phyloP scores from a whole-genome alignment of 1,284 basidiomycete species.

The Polyporus tsugae region DNA sequence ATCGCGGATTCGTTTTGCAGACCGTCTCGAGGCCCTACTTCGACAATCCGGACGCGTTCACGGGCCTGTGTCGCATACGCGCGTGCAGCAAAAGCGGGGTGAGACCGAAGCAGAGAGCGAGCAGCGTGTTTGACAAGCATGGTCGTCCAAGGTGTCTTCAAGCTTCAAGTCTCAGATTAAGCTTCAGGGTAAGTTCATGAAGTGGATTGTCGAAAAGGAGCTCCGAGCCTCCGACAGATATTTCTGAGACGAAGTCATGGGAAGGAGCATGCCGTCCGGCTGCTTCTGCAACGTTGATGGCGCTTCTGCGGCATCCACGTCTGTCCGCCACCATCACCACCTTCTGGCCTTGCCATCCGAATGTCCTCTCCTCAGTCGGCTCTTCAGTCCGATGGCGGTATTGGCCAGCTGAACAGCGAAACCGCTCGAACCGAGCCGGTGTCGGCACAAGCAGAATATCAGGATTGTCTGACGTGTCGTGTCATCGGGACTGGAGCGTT shows the following conservation, averaged over 20 bases:
- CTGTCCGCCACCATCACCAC: background rate
- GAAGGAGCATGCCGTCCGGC: slow-evolving; percentile 5
- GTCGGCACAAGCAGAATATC: slow-evolving; percentile 2
- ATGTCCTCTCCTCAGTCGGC: background rate
- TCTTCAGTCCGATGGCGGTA: background rate
- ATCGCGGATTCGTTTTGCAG: slow-evolving; percentile 89
- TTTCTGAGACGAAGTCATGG: slow-evolving; percentile 5
- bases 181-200: background rate
- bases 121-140: slow-evolving; percentile 22
- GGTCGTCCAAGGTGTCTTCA: slow-evolving; percentile 7
- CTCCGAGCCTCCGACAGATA: background rate
- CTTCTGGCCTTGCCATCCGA: background rate
- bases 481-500: slow-evolving; percentile 47
- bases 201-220: slow-evolving; percentile 1
- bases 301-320: background rate
- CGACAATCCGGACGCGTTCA: slow-evolving; percentile 79
- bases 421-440: too few species aligned
- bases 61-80: slow-evolving; percentile 13
- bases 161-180: too few species aligned
- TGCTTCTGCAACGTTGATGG: background rate
- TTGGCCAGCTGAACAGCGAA: background rate
- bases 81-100: background rate
- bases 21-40: slow-evolving; percentile 93
- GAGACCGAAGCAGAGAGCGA: slow-evolving; percentile 16
- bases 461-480: slow-evolving; percentile 51